Base-by-base conservation (phyloP, 768 basidiomycete genomes). In the Leccinellum rugosiceps region DNA sequence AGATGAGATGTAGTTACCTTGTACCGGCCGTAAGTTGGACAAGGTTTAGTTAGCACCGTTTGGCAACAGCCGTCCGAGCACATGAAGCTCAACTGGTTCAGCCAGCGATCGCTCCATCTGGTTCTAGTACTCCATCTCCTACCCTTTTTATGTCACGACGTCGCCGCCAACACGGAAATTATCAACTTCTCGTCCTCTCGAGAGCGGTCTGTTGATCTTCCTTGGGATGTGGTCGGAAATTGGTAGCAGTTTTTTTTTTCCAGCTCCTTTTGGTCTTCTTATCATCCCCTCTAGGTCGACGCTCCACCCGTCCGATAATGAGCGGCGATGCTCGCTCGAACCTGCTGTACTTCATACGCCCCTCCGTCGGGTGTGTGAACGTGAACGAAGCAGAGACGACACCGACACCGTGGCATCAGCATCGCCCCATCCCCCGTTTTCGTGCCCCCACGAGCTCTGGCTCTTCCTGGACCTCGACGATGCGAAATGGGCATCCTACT, bases 131-230 rank as follows among this genome's bases (percentile, higher is more conserved):
- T 55, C 26, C 45, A 21, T 53, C 25, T 61, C 31, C 45, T 71
- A 1, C 58, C 31, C 49, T 50, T 67, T 45, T 58, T 66, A 60
- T 69, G 64, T 62, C 68, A 72, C 57, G 48, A 53, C 38, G 73
- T 60, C 31, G 62, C 71, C 51, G 84, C 79, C 21, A 86, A 88
- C 69, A 88, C 86, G 34, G 85, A 88, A 72, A 86, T 88, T 63
- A 69, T 84, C 67, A 84, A 83, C 67, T 84, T 87, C 65, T 67
- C 65, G 25, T 71, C 76, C 47, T 63, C 69, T 15, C 68, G 68
- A 43, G 63, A 15, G 58, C 48, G 31, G 45, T 15, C 55, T 9
- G 59, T 59, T 23, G 62, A 63, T 62, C 59, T 66, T 32, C 56
- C 62, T 30, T 56, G 48, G 23, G 57, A 56, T 13, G 44, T 63